phyloP scores from a whole-genome alignment of 805 yeast species.

The Saccharomycopsis sp. region DNA sequence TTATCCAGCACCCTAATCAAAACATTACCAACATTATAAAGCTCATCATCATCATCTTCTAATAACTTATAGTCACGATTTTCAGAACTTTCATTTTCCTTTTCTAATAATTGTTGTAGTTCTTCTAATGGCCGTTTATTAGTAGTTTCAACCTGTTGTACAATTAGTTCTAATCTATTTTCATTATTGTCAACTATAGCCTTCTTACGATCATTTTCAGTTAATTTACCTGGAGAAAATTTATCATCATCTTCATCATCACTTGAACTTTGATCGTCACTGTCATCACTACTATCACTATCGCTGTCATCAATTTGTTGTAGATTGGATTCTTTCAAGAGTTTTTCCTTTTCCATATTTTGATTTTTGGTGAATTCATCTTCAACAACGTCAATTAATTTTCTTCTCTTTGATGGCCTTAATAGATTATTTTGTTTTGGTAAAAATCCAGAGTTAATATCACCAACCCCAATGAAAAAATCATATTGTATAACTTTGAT shows the following conservation, averaged over 20 bases:
- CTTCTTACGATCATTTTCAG: slow-evolving; percentile 17
- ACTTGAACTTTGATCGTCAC: slow-evolving; percentile 22
- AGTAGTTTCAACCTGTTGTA: slow-evolving; percentile 30
- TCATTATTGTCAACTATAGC: slow-evolving; percentile 5
- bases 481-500: slow-evolving; percentile 92
- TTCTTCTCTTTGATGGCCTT: slow-evolving; percentile 56
- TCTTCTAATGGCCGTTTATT: slow-evolving; percentile 78
- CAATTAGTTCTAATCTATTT: no score
- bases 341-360: no score
- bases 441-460: slow-evolving; percentile 83
- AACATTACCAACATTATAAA: slow-evolving; percentile 50
- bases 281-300: slow-evolving; percentile 22
- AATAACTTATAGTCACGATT: slow-evolving; percentile 41
- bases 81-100: slow-evolving; percentile 24
- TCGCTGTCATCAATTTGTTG: not conserved
- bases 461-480: slow-evolving; percentile 95
- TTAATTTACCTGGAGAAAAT: not conserved
- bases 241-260: slow-evolving; percentile 21
- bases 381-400: slow-evolving; percentile 46
- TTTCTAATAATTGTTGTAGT: slow-evolving; percentile 62
- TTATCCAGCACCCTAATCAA: slow-evolving; percentile 52
- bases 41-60: slow-evolving; percentile 74
- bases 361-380: not conserved
- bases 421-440: slow-evolving; percentile 59
- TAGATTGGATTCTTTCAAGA: not conserved